Evolutionary conservation across 768 basidiomycete species (phyloP).

Genomic region (Neoboletus magnificus): DNA sequence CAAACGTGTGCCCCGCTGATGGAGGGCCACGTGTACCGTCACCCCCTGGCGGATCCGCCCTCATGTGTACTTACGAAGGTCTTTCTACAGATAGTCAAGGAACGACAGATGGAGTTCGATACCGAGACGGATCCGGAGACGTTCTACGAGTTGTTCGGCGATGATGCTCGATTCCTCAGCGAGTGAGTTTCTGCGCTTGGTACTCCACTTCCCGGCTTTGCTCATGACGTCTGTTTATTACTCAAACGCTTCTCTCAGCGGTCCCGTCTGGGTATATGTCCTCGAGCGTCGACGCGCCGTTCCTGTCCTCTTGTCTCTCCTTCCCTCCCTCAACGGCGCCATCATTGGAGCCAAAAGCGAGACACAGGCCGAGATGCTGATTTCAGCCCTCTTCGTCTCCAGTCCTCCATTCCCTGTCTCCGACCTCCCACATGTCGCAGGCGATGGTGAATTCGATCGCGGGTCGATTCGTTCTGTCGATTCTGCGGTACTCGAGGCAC

Average conservation of each 20-base stretch:
- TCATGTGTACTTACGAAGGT: conserved; percentile 12
- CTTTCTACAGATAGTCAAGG: conserved; percentile 68
- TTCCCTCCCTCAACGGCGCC: conserved; percentile 54
- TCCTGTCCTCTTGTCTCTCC: conserved; percentile 74
- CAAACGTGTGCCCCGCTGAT: not conserved
- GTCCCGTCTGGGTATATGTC: conserved; percentile 90
- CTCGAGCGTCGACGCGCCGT: conserved; percentile 80
- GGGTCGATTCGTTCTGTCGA: conserved; percentile 42
- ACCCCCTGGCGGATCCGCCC: conserved; percentile 12
- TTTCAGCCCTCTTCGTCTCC: conserved; percentile 73
- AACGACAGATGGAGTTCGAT: conserved; percentile 87
- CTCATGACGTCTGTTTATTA: conserved; percentile 6
- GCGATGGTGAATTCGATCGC: conserved; percentile 34
- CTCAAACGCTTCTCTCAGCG: conserved; percentile 41
- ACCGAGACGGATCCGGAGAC: conserved; percentile 78
- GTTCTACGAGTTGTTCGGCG: conserved; percentile 75
- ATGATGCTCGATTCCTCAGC: conserved; percentile 67
- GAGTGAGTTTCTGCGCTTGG: conserved; percentile 53
- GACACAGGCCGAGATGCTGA: conserved; percentile 74
- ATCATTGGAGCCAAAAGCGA: conserved; percentile 70
- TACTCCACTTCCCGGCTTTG: not conserved
- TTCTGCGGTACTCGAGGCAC: conserved; percentile 46
- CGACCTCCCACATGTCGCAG: conserved; percentile 52
- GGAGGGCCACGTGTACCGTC: conserved; percentile 8
- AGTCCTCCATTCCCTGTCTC: conserved; percentile 75